Conservation (phyloP, 2,329 filamentous ascomycete species). For the Fusarium buxicola region DNA sequence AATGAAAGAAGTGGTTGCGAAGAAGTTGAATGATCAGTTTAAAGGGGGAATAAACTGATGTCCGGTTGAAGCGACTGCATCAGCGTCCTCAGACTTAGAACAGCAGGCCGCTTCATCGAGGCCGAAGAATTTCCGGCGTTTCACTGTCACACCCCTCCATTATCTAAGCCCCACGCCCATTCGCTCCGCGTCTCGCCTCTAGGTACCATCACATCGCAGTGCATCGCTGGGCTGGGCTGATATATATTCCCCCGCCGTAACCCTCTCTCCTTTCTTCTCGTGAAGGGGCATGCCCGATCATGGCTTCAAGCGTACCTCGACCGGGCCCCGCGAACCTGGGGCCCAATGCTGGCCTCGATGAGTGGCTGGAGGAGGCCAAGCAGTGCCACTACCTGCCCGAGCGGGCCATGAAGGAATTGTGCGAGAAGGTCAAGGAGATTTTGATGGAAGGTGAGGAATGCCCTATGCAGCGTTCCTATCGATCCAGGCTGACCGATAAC, state of each 20-base stretch:
- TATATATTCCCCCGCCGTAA: constrained; percentile 39
- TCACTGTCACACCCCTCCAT: constrained; percentile 48
- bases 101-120: constrained; percentile 7
- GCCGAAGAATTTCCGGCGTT: constrained; percentile 48
- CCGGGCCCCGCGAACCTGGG: constrained; percentile 89
- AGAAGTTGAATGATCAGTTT: not conserved
- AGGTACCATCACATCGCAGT: constrained; percentile 43
- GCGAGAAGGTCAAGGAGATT: constrained; percentile 98
- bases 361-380: constrained; percentile 97
- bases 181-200: constrained; percentile 35
- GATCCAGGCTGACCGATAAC: constrained; percentile 29
- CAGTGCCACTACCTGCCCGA: constrained; percentile 98
- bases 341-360: constrained; percentile 86
- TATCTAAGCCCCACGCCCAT: constrained; percentile 46
- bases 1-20: not conserved
- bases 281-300: constrained; percentile 46
- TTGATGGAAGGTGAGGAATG: constrained; percentile 86
- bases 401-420: constrained; percentile 97
- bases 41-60: not conserved
- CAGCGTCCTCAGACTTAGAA: not conserved
- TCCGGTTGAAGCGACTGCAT: constrained; percentile 2
- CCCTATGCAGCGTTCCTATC: constrained; percentile 5
- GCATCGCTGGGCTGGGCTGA: constrained; percentile 41
- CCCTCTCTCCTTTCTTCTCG: constrained; percentile 33
- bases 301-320: constrained; percentile 75